These are phyloP conservation scores for Trichosporon coremiiforme DNA, from an alignment of 1,284 basidiomycete genomes.

Conservation along the genomic window DNA sequence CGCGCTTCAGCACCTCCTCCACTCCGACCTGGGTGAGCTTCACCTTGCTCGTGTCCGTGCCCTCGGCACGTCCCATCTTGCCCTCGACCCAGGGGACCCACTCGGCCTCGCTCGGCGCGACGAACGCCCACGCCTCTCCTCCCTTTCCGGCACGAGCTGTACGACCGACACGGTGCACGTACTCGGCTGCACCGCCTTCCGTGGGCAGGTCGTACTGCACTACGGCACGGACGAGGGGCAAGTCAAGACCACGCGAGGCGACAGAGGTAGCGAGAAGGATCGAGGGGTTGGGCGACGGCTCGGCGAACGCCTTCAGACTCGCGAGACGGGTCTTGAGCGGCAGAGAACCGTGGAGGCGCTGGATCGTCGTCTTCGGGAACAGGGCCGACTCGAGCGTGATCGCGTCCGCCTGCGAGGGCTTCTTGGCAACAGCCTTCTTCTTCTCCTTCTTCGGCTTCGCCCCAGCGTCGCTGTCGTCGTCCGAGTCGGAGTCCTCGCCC, in stretches of 20 bases:
- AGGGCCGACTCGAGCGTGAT: conserved; percentile 70
- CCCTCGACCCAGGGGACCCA: conserved; percentile 87
- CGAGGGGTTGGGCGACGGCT: conserved; percentile 58
- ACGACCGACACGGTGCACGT: conserved; percentile 93
- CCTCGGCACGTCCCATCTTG: conserved; percentile 63
- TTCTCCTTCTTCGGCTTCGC: conserved; percentile 24
- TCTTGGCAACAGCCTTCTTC: conserved; percentile 37
- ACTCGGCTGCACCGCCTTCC: conserved; percentile 94
- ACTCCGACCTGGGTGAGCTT: conserved; percentile 66
- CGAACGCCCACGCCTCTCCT: conserved; percentile 89
- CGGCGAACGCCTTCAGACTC: conserved; percentile 79
- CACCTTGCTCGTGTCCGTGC: conserved; percentile 56
- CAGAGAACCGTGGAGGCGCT: conserved; percentile 92
- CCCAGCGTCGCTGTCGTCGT: conserved; percentile 38
- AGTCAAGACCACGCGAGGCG: conserved; percentile 94
- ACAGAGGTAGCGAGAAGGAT: conserved; percentile 95
- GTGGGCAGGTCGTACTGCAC: conserved; percentile 97
- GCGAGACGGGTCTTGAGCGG: conserved; percentile 77
- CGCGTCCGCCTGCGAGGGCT: conserved; percentile 47
- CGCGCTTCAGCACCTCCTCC: conserved; percentile 71
- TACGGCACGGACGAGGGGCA: conserved; percentile 91
- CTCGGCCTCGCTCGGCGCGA: conserved; percentile 75
- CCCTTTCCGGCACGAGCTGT: conserved; percentile 90
- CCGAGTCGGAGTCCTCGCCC: conserved; percentile 21
- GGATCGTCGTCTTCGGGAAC: conserved; percentile 78